Evolutionary conservation across 2,329 filamentous ascomycete genomes (phyloP).

Genomic region (Nemania sp.): DNA sequence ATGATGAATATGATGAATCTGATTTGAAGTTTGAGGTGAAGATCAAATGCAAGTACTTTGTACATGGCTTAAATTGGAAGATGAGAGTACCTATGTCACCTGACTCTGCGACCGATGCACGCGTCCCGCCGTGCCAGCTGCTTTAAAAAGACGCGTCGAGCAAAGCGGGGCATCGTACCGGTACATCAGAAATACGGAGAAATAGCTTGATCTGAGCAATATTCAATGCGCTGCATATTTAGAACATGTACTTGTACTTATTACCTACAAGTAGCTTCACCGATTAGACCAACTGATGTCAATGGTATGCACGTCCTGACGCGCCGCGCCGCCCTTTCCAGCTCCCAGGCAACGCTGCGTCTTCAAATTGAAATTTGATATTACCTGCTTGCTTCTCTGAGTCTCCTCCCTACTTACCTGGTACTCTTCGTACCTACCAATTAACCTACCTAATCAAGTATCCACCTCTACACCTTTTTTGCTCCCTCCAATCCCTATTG

Average conservation of each 20-base stretch:
- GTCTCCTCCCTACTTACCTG: background rate
- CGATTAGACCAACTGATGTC: slow-evolving; percentile 12
- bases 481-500: background rate
- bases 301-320: slow-evolving; percentile 3
- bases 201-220: background rate
- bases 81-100: no score
- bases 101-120: slow-evolving; percentile 18
- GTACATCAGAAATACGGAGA: no score
- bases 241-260: background rate
- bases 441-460: background rate
- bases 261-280: background rate
- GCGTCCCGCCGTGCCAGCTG: slow-evolving; percentile 17
- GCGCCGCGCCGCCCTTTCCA: background rate
- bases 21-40: no score
- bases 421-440: background rate
- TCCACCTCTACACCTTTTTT: background rate
- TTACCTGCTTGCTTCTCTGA: no score
- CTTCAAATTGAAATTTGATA: background rate
- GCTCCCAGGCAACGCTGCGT: background rate
- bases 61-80: no score
- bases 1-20: no score
- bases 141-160: slow-evolving; percentile 18
- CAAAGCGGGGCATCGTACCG: slow-evolving; percentile 8
- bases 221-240: background rate
- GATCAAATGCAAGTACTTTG: no score